Evolutionary conservation across 805 yeast species (phyloP).

Genomic region (Candida nonsorbophila): DNA sequence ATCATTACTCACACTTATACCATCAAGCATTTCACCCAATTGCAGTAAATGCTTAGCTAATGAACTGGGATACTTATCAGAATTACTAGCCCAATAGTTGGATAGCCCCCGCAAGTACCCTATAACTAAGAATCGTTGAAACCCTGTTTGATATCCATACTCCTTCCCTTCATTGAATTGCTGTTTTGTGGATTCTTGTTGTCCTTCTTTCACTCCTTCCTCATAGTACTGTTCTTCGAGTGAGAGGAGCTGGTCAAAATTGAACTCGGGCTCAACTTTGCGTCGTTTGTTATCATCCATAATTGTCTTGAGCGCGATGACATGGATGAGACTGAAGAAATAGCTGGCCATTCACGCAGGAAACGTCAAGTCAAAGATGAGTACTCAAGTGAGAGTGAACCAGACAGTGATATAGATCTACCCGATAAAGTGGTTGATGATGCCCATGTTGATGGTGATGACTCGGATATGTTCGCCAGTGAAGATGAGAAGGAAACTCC

Average conservation of each 20-base stretch:
- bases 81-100: slow-evolving; percentile 26
- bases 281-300: too few relatives aligned
- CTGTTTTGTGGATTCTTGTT: slow-evolving; percentile 49
- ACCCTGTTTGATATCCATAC: slow-evolving; percentile 76
- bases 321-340: slow-evolving; percentile 8
- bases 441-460: slow-evolving; percentile 10
- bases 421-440: slow-evolving; percentile 3
- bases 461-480: slow-evolving; percentile 43
- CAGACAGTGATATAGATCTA: background rate
- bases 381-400: slow-evolving; percentile 6
- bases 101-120: slow-evolving; percentile 63
- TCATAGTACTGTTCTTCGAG: slow-evolving; percentile 58
- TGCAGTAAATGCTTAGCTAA: slow-evolving; percentile 18
- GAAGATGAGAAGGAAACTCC: slow-evolving; percentile 13
- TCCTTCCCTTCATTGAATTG: slow-evolving; percentile 77
- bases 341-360: slow-evolving; percentile 6
- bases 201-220: slow-evolving; percentile 72
- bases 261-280: slow-evolving; percentile 15
- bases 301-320: too few relatives aligned
- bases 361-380: slow-evolving; percentile 8
- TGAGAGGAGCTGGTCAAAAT: slow-evolving; percentile 46
- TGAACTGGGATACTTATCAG: slow-evolving; percentile 13
- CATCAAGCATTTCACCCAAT: slow-evolving; percentile 24
- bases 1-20: slow-evolving; percentile 33
- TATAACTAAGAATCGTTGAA: slow-evolving; percentile 60